Evolutionary conservation across 2,329 filamentous ascomycete species (phyloP), one percentile per base, ranked within the genome.

Genomic region (Fusarium circinatum): DNA sequence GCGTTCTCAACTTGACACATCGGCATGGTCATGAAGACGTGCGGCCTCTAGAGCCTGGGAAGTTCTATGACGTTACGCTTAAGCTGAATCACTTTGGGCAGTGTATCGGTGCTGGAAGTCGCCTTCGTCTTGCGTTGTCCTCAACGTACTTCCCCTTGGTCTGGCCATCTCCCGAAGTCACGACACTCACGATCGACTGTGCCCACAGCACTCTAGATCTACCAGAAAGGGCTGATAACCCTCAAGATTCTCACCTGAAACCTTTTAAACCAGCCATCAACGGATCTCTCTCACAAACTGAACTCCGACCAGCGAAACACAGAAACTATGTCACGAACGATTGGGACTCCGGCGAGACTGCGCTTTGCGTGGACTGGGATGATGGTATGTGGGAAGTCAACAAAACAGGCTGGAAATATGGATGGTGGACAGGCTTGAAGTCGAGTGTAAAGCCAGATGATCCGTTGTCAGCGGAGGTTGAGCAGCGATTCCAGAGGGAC

Each of bases 131-230:
- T 36, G 63, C 63, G 2, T 5, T 65, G 6, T 65, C 63, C 1
- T 56, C 63, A 0, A 56, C 63, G 3, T 65, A 64, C 24, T 65
- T 65, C 28, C 63, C 63, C 20, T 24, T 65, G 22, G 48, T 64
- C 17, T 65, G 63, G 63, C 59, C 63, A 22, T 65, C 63, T 20
- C 59, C 63, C 6, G 36, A 64, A 20, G 17, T 30, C 11, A 65
- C 63, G 1, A 64, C 30, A 2, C 48, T 65, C 5, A 56, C 48
- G 0, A n/a, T 64, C 3, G 41, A 64, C 5, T 64, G 63, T 17
- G 36, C 48, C 15, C 24, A 48, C 5, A 63, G 61, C 2, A 17
- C 20, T 17, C 15, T 63, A 2, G 28, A 63, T 5, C 42, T 63
- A 0, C 54, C 61, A 8, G 8, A 20, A 5, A 9, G 61, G 1